Evolutionary conservation across 2,329 filamentous ascomycete species (phyloP).

Genomic region (Clarireedia homoeocarpa): DNA sequence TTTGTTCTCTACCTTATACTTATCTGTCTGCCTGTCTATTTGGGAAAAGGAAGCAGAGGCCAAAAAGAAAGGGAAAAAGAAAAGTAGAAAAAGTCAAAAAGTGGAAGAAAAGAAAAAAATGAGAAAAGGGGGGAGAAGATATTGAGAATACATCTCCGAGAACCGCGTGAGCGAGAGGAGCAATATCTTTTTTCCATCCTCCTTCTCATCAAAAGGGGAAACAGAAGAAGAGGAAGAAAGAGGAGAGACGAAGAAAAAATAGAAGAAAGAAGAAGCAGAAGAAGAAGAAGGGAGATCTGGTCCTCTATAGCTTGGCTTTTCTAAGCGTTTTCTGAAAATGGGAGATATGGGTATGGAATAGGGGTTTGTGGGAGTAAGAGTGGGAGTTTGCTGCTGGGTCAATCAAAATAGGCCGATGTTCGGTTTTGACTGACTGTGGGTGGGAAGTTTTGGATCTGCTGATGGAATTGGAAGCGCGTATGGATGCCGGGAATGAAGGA

Average conservation of each 20-base stretch:
- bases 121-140: background rate
- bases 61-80: background rate
- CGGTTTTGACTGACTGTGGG: no score
- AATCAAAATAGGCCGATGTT: no score
- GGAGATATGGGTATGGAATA: background rate
- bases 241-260: background rate
- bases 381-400: background rate
- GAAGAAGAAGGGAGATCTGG: background rate
- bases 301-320: background rate
- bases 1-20: no score
- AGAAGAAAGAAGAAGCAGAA: background rate
- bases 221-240: background rate
- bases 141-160: conserved; percentile 1
- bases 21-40: no score
- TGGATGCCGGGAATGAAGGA: no score
- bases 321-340: no score
- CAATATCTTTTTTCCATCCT: background rate
- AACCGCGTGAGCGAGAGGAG: background rate
- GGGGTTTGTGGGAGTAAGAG: background rate
- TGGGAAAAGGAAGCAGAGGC: background rate
- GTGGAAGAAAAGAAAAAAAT: background rate
- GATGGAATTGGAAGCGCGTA: no score
- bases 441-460: no score
- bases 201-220: background rate
- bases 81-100: background rate